These are phyloP conservation scores for Arabidopsis arenosa DNA, from an alignment of 345 rosid genomes.

Conservation along the genomic window DNA sequence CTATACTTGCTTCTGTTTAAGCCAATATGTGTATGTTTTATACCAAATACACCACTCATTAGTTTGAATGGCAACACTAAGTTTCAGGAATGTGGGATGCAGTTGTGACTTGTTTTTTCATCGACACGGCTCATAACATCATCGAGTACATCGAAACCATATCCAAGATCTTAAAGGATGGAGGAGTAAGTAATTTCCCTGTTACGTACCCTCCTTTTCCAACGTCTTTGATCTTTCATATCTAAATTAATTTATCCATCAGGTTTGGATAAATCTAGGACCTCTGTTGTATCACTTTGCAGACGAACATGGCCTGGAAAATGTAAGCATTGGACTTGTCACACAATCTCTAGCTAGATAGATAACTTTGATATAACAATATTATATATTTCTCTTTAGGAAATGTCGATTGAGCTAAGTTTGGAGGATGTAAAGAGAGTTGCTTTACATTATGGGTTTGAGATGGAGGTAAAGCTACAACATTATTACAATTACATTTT, in stretches of 20 bases:
- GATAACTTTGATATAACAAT: slow-evolving; percentile 1
- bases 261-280: slow-evolving; percentile 98
- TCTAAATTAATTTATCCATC: slow-evolving; percentile 30
- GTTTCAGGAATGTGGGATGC: slow-evolving; percentile 94
- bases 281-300: slow-evolving; percentile 96
- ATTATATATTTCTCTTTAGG: slow-evolving; percentile 48
- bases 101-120: slow-evolving; percentile 94
- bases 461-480: slow-evolving; percentile 58
- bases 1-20: slow-evolving; percentile 5
- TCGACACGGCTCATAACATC: slow-evolving; percentile 94
- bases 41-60: background rate
- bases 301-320: slow-evolving; percentile 75
- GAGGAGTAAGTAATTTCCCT: slow-evolving; percentile 67
- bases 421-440: slow-evolving; percentile 91
- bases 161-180: slow-evolving; percentile 88
- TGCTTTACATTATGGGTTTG: slow-evolving; percentile 77
- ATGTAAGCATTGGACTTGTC: slow-evolving; percentile 58
- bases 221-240: slow-evolving; percentile 10
- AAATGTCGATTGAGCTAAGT: slow-evolving; percentile 93
- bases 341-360: background rate
- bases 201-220: slow-evolving; percentile 26
- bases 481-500: background rate
- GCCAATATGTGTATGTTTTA: slow-evolving; percentile 5
- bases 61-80: slow-evolving; percentile 10
- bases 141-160: slow-evolving; percentile 95